Base-by-base conservation (phyloP, 352 stramenopile species). In the Phytopythium chamaehyphon region DNA sequence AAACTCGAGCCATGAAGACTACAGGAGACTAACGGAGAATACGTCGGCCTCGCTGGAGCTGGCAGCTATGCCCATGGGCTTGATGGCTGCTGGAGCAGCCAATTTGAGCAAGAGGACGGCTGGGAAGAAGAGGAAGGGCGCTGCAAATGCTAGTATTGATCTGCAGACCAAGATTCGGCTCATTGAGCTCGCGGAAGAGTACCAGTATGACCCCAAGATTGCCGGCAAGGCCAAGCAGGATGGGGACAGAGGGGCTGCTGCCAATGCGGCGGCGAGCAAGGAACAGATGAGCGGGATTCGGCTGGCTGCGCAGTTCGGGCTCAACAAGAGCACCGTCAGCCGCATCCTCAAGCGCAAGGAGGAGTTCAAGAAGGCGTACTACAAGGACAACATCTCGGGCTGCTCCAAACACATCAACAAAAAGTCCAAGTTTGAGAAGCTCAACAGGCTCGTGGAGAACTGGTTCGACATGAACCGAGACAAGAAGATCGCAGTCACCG, bases 371-470 rank as follows among this genome's bases (percentile, higher is more conserved):
- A 88, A 89, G 55, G 81, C 81, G 18, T 91, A 87, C 56, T 91
- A 91, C 66, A 86, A 89, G 61, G 81, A 91, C 70, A 89, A 89
- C 50, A 77, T 91, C 55, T 88, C 81, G 22, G 81, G 81, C 28
- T 76, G 76, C 44, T 89, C 81, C 49, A 91, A 91, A 62, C 81
- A 91, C 54, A 91, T 91, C 52, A 91, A 89, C 71, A 91, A 91
- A 52, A 91, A 89, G 59, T 91, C 81, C 56, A 89, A 89, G 66
- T 91, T 88, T 54, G 81, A 91, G 33, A 87, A 88, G 47, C 76
- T 91, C 47, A 91, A 91, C 39, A 61, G 74, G 1, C 68, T 91
- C 3, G 81, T 91, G 0, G 81, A 91, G 57, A 91, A 87, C 53
- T 91, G 81, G 81, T 91, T 88, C 60, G 81, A 91, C 55, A 71